These are phyloP conservation scores for Teunomyces cretensis DNA, from an alignment of 805 yeast species.

Conservation along the genomic window DNA sequence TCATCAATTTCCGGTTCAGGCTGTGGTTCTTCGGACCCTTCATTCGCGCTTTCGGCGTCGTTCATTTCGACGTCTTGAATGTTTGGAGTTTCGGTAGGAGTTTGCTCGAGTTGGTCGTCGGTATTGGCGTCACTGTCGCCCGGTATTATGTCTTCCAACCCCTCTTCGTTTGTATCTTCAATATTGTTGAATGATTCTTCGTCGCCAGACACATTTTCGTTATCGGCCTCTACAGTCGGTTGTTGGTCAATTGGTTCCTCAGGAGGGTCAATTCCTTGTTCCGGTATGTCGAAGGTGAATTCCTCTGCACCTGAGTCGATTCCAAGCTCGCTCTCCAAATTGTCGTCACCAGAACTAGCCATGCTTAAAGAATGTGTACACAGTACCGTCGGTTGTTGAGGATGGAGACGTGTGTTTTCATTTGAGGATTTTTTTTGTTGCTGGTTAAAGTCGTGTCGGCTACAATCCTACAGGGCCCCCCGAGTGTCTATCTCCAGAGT, in stretches of 20 bases:
- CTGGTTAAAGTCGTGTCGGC: conserved; percentile 4
- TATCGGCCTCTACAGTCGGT: conserved; percentile 4
- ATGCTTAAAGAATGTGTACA: conserved; percentile 1
- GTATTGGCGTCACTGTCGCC: neutral
- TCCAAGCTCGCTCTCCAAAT: conserved; percentile 4
- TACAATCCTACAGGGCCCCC: neutral
- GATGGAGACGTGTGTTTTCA: conserved; percentile 3
- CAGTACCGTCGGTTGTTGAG: conserved; percentile 1
- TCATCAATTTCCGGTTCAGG: neutral
- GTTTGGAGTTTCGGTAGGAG: neutral
- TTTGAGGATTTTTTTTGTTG: conserved; percentile 4
- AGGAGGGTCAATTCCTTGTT: conserved; percentile 5
- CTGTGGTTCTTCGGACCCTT: neutral
- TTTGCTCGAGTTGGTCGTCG: neutral
- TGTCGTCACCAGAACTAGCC: conserved; percentile 4
- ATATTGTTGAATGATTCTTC: conserved; percentile 7
- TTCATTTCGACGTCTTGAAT: neutral
- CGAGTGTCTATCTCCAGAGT: neutral
- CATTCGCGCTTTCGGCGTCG: conserved; percentile 3
- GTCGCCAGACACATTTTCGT: neutral
- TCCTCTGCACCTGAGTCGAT: neutral
- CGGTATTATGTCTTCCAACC: neutral
- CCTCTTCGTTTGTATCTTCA: neutral
- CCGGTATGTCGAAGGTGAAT: conserved; percentile 1
- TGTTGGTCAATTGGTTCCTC: neutral